A percentile compares a stretch with the other conserved stretches of the same genome.
These are phyloP conservation scores for Alloascoidea hylecoeti DNA, from an alignment of 805 yeast species.

Conservation along the genomic window DNA sequence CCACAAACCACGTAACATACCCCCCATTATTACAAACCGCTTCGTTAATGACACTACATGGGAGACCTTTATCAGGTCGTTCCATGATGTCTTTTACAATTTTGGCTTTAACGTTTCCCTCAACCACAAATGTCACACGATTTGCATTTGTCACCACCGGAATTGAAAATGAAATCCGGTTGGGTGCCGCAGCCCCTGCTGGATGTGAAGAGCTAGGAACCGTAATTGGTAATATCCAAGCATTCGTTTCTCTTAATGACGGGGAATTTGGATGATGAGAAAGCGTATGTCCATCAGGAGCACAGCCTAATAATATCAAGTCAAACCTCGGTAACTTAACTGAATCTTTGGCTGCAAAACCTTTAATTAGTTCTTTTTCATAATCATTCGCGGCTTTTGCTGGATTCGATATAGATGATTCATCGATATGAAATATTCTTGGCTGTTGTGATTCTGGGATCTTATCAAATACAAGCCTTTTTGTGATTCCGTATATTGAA, in stretches of 20 bases:
- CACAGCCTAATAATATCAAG: constrained; percentile 83
- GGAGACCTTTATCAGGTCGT: constrained; percentile 92
- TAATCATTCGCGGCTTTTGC: constrained; percentile 58
- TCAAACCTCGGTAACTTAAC: constrained; percentile 95
- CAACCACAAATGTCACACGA: constrained; percentile 88
- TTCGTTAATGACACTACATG: constrained; percentile 86
- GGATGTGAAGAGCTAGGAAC: too few species aligned
- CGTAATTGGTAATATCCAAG: constrained; percentile 94
- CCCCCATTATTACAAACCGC: constrained; percentile 99
- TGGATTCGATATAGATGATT: constrained; percentile 55
- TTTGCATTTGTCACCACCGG: constrained; percentile 94
- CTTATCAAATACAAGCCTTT: constrained; percentile 64
- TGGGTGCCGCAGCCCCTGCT: constrained; percentile 86
- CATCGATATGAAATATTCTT: constrained; percentile 72
- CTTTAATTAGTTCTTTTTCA: constrained; percentile 73
- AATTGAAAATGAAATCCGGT: constrained; percentile 79
- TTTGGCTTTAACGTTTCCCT: constrained; percentile 92
- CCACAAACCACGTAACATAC: constrained; percentile 94
- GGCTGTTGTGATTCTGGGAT: constrained; percentile 46
- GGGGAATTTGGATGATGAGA: constrained; percentile 92
- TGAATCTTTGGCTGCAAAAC: constrained; percentile 92
- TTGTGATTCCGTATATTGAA: constrained; percentile 84
- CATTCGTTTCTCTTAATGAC: constrained; percentile 74
- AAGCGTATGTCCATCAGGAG: constrained; percentile 97
- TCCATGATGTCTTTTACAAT: constrained; percentile 86